phyloP scores from a whole-genome alignment of 2,329 filamentous ascomycete genomes.

The Parasarocladium wereldwijsianum region DNA sequence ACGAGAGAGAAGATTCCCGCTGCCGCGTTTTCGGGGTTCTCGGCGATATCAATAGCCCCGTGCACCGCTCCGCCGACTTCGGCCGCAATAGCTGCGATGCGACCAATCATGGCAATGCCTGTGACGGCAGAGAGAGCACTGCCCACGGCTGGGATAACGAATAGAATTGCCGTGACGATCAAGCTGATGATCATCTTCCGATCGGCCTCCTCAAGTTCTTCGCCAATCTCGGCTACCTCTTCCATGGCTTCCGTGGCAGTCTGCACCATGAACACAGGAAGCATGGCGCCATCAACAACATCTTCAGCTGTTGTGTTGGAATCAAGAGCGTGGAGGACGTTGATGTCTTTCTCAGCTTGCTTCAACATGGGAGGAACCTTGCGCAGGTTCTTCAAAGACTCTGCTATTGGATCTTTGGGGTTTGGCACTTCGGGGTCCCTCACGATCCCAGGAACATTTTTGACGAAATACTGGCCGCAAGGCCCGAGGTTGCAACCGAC shows the following conservation, averaged over 20 bases:
- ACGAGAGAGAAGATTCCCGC: conserved; percentile 1
- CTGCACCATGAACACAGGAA: conserved; percentile 8
- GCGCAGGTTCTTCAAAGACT: conserved; percentile 7
- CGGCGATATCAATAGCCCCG: too few species aligned
- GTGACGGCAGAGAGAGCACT: conserved; percentile 19
- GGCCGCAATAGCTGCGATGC: conserved; percentile 10
- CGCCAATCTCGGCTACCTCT: conserved; percentile 11
- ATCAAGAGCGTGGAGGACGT: background rate
- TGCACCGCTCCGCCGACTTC: background rate
- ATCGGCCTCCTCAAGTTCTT: conserved; percentile 10
- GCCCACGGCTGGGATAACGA: conserved; percentile 34
- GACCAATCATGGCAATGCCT: conserved; percentile 7
- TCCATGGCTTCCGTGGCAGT: conserved; percentile 13
- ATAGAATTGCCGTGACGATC: conserved; percentile 28
- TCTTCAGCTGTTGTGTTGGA: too few species aligned
- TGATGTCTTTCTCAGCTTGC: background rate
- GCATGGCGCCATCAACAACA: conserved; percentile 3
- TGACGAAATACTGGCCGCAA: conserved; percentile 7
- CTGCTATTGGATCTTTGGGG: conserved; percentile 10
- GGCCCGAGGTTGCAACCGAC: conserved; percentile 5
- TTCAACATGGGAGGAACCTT: conserved; percentile 3
- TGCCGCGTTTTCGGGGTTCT: background rate
- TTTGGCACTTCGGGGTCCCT: conserved; percentile 9
- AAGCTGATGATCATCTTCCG: conserved; percentile 11
- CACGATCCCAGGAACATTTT: conserved; percentile 7